Evolutionary conservation across 345 rosid genomes (phyloP), one percentile per base, ranked within the genome.

Genomic region (Eucalyptus virginea): DNA sequence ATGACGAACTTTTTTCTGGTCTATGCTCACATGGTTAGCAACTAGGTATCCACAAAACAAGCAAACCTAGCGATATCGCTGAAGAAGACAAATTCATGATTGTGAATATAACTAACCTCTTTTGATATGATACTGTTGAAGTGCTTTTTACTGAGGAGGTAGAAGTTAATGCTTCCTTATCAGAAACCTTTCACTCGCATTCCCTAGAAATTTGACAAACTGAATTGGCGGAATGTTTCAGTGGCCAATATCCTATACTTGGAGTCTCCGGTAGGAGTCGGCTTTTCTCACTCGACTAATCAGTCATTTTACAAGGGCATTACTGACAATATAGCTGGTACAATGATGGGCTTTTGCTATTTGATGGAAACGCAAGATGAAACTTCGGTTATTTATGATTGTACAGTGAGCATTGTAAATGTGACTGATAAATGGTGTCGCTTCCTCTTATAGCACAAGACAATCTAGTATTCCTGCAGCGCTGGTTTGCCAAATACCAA

Each of bases 221-320:
- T n/a, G n/a, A n/a, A n/a, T n/a, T n/a, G n/a, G n/a, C n/a, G n/a
- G n/a, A n/a, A n/a, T n/a, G n/a, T n/a, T n/a, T n/a, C n/a, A n/a
- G n/a, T n/a, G n/a, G n/a, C n/a, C n/a, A n/a, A n/a, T n/a, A n/a
- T n/a, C n/a, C n/a, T n/a, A n/a, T n/a, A n/a, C n/a, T n/a, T n/a
- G n/a, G n/a, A n/a, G n/a, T n/a, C n/a, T n/a, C n/a, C n/a, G n/a
- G n/a, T n/a, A n/a, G 91, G 93, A 44, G 92, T 92, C 37, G 95
- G 94, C 65, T 94, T 94, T 92, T 94, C 96, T 9, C 93, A 91
- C 90, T 93, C 94, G 10, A 62, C 91, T 37, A 83, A 89, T 50
- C 58, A 60, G 15, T 90, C 94, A 16, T 91, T 88, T 80, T 91
- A 90, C 88, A 15, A 45, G 40, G 51, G 34, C 13, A 49, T 90